These are phyloP conservation scores for Nicotiana attenuata DNA, from an alignment of 257 asterid species.

Conservation along the genomic window DNA sequence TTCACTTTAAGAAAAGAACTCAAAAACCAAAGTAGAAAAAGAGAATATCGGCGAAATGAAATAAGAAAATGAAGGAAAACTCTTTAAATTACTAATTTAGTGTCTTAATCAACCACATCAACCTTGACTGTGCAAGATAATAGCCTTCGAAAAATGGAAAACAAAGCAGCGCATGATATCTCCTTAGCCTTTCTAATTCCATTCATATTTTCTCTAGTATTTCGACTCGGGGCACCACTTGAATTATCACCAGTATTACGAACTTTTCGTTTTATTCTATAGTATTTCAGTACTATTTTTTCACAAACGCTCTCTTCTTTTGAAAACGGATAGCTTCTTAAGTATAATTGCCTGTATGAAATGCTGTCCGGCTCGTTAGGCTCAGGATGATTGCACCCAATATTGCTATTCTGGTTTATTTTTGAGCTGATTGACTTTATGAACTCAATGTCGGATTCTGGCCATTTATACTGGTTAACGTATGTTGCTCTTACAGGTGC, in stretches of 20 bases:
- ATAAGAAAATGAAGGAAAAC: neutral
- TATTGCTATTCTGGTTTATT: neutral
- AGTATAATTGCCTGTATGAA: constrained; percentile 69
- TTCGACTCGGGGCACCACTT: neutral
- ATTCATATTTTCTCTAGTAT: constrained; percentile 16
- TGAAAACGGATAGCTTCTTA: constrained; percentile 81
- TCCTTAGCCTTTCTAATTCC: constrained; percentile 43
- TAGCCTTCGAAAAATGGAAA: constrained; percentile 59
- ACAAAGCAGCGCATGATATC: constrained; percentile 32
- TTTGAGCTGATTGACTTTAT: constrained; percentile 55
- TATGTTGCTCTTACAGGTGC: constrained; percentile 60
- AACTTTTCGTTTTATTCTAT: constrained; percentile 25
- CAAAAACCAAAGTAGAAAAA: neutral
- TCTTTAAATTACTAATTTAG: neutral
- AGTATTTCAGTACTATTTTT: constrained; percentile 28
- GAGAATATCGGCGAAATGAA: neutral
- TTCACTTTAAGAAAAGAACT: too few relatives aligned
- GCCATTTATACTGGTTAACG: constrained; percentile 77
- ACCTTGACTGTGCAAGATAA: constrained; percentile 72
- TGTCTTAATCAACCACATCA: constrained; percentile 52
- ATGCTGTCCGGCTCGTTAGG: constrained; percentile 63
- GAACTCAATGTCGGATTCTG: constrained; percentile 78
- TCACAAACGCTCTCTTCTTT: constrained; percentile 45
- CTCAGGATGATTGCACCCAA: neutral
- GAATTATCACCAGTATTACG: neutral